Evolutionary conservation across 2,329 filamentous ascomycete genomes (phyloP), one percentile per base, ranked within the genome.

Genomic region (Colletotrichum eleusines): DNA sequence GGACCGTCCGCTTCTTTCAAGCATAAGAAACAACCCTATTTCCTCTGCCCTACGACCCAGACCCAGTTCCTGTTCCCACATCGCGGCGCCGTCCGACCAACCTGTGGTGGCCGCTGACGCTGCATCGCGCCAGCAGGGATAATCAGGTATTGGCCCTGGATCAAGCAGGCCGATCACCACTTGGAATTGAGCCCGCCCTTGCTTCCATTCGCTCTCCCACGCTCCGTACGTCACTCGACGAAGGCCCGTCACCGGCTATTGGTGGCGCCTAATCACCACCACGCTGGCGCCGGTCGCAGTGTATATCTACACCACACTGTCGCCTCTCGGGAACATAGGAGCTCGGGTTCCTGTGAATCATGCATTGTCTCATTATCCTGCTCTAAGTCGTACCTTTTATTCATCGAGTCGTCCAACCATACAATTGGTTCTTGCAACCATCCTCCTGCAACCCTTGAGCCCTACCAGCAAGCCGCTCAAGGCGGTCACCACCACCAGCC

Each of bases 121-220:
- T 73, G 61, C 61, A 51, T 55, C 48, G 59, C 66, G 50, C 23
- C 42, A 54, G 62, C 71, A 73, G 71, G 68, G 68, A 71, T 73
- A 68, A 71, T 71, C 71, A 71, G 63, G 63, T 50, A 71, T 67
- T 67, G 68, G 60, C 60, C 62, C 71, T 68, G 68, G 71, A 70
- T 64, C 68, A 63, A 58, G 50, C 59, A 63, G 59, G 71, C 55
- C 63, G 63, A 72, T 73, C 71, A 44, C 51, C 68, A 51, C 55
- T 44, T 63, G 35, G 63, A 61, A 40, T 71, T 55, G 57, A 28
- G 54, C 48, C 42, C 53, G 60, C 68, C 53, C 57, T 64, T 46
- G 51, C 69, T 50, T 65, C 38, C 14, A 65, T 69, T 72, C 69
- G 60, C 38, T 38, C 54, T 35, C 40, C 69, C 35, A 60, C 53